Conservation (phyloP, 1,284 basidiomycete species). For the Thelephora terrestris region DNA sequence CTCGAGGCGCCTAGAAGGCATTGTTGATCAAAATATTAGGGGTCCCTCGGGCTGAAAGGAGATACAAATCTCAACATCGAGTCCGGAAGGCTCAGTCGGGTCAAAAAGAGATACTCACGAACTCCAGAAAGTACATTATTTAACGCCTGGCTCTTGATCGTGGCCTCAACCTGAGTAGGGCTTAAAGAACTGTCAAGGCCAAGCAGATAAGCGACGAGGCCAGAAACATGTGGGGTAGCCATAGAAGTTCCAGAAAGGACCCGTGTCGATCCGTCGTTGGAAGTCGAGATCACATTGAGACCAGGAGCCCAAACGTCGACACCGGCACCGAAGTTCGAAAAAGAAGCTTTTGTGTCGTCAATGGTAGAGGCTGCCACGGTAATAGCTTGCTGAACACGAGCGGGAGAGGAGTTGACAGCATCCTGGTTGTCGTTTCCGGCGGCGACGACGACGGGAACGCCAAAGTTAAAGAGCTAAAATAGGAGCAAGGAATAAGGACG, state of each 20-base stretch:
- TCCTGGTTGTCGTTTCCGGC: constrained; percentile 21
- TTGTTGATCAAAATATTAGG: constrained; percentile 10
- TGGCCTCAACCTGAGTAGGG: constrained; percentile 20
- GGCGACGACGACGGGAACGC: background rate
- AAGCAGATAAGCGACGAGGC: constrained; percentile 26
- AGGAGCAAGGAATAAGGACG: no score
- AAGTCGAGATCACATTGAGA: constrained; percentile 5
- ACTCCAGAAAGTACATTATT: constrained; percentile 20
- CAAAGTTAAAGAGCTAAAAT: background rate
- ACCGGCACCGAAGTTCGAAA: constrained; percentile 26
- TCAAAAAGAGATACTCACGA: constrained; percentile 11
- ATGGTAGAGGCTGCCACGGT: constrained; percentile 56
- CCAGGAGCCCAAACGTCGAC: constrained; percentile 29
- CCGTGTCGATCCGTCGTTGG: constrained; percentile 13
- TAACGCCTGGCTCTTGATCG: constrained; percentile 16
- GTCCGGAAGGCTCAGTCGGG: background rate
- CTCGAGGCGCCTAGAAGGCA: background rate
- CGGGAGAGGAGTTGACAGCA: constrained; percentile 20
- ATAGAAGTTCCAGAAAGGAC: constrained; percentile 25
- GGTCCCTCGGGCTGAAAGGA: constrained; percentile 13
- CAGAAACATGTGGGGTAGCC: constrained; percentile 26
- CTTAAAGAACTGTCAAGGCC: constrained; percentile 18
- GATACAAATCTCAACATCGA: background rate
- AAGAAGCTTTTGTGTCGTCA: constrained; percentile 30
- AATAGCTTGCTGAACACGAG: constrained; percentile 37